These are phyloP conservation scores for Cryptococcus floricola DNA, from an alignment of 1,284 basidiomycete species.

Conservation along the genomic window DNA sequence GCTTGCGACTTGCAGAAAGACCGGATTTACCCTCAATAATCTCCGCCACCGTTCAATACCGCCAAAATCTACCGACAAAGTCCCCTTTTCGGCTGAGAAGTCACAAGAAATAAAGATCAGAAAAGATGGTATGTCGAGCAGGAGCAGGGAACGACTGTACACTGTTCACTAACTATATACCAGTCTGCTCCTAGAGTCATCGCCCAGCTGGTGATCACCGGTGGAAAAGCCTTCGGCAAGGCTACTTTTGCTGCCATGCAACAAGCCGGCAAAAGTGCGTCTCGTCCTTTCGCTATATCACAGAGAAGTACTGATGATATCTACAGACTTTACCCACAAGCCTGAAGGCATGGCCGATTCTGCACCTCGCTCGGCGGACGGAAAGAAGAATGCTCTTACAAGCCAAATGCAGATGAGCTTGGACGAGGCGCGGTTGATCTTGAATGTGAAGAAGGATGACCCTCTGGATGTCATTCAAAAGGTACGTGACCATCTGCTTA, in stretches of 20 bases:
- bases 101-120: too few relatives aligned
- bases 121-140: too few relatives aligned
- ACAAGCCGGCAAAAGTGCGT: slow-evolving; percentile 89
- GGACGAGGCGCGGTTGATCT: slow-evolving; percentile 90
- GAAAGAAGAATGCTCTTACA: slow-evolving; percentile 45
- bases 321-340: slow-evolving; percentile 71
- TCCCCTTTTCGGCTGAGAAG: too few relatives aligned
- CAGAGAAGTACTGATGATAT: neutral
- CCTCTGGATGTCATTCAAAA: slow-evolving; percentile 65
- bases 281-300: neutral
- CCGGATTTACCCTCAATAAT: too few relatives aligned
- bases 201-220: slow-evolving; percentile 34
- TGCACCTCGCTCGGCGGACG: slow-evolving; percentile 26
- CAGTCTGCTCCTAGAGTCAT: slow-evolving; percentile 39
- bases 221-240: slow-evolving; percentile 62
- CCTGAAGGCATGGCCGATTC: slow-evolving; percentile 53
- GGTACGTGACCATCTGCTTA: slow-evolving; percentile 53
- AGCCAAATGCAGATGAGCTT: slow-evolving; percentile 85
- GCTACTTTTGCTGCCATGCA: slow-evolving; percentile 85
- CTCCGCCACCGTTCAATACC: too few relatives aligned
- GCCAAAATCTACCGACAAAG: too few relatives aligned
- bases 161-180: neutral
- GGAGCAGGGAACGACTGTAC: too few relatives aligned
- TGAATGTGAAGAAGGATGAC: slow-evolving; percentile 81
- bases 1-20: too few relatives aligned